Conservation (phyloP, 352 stramenopile genomes). For the Pseudoperonospora humuli region DNA sequence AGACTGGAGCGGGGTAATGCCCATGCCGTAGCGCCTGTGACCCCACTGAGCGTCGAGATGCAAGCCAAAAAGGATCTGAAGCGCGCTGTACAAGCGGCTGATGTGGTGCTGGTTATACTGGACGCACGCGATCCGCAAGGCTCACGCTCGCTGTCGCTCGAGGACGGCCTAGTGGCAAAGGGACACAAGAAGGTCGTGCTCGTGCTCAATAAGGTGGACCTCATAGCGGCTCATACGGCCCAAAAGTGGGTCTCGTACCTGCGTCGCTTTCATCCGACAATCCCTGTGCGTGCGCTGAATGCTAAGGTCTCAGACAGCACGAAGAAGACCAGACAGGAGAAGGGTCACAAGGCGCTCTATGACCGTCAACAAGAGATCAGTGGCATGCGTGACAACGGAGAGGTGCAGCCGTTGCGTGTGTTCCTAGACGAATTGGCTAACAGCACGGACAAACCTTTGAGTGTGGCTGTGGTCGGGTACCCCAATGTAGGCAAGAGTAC, state of each 20-base stretch:
- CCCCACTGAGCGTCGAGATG: conserved; percentile 63
- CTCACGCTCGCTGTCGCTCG: conserved; percentile 88
- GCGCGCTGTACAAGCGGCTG: conserved; percentile 47
- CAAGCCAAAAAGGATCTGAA: conserved; percentile 78
- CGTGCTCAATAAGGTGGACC: conserved; percentile 99
- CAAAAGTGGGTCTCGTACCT: conserved; percentile 95
- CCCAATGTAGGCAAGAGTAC: conserved; percentile 94
- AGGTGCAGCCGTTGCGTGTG: conserved; percentile 86
- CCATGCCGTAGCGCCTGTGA: conserved; percentile 26
- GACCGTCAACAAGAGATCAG: conserved; percentile 58
- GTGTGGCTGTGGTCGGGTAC: conserved; percentile 97
- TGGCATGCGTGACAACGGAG: conserved; percentile 68
- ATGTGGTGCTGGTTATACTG: conserved; percentile 85
- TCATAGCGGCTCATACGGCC: conserved; percentile 85
- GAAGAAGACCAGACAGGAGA: conserved; percentile 67
- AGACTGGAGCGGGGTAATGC: conserved; percentile 21
- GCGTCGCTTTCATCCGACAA: conserved; percentile 90
- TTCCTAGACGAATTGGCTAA: conserved; percentile 96
- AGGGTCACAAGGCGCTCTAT: conserved; percentile 61
- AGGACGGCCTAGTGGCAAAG: conserved; percentile 92
- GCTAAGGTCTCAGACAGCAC: conserved; percentile 88
- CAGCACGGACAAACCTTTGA: conserved; percentile 57
- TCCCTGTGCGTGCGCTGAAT: conserved; percentile 82
- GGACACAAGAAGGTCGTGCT: conserved; percentile 95
- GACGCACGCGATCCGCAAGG: conserved; percentile 97